Evolutionary conservation across 441 rosid genomes (phyloP).

Genomic region (Pelargonium citronellum): DNA sequence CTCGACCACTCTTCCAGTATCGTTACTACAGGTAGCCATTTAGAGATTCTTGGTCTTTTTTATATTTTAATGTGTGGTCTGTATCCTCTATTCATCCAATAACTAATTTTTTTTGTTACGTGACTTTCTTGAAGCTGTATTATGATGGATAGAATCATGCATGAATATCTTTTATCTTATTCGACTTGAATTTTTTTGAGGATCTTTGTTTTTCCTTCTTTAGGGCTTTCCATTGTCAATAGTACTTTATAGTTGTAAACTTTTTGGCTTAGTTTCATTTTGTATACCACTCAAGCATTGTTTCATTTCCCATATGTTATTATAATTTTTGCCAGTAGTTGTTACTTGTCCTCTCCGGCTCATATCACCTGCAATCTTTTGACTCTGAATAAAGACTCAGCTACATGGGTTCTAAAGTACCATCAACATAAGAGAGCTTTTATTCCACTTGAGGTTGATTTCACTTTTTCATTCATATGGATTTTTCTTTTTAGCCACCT

Average conservation of each 20-base stretch:
- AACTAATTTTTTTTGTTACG: not conserved
- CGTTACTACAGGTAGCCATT: conserved; percentile 78
- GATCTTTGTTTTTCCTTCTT: not conserved
- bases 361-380: conserved; percentile 1
- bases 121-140: not conserved
- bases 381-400: not conserved
- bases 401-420: not conserved
- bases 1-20: conserved; percentile 86
- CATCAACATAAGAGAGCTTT: not conserved
- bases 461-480: not conserved
- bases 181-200: not conserved
- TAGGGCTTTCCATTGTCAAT: not conserved
- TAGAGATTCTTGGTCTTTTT: too few species aligned
- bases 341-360: not conserved
- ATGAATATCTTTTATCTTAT: not conserved
- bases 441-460: not conserved
- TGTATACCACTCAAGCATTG: not conserved
- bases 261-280: not conserved
- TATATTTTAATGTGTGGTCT: not conserved
- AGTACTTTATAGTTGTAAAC: not conserved
- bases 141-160: not conserved
- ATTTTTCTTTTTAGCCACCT: not conserved
- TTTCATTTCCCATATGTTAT: not conserved
- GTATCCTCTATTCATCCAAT: not conserved
- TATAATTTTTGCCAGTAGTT: not conserved